These are phyloP conservation scores for Biscogniauxia sp. DNA, from an alignment of 2,329 filamentous ascomycete genomes.

Conservation along the genomic window DNA sequence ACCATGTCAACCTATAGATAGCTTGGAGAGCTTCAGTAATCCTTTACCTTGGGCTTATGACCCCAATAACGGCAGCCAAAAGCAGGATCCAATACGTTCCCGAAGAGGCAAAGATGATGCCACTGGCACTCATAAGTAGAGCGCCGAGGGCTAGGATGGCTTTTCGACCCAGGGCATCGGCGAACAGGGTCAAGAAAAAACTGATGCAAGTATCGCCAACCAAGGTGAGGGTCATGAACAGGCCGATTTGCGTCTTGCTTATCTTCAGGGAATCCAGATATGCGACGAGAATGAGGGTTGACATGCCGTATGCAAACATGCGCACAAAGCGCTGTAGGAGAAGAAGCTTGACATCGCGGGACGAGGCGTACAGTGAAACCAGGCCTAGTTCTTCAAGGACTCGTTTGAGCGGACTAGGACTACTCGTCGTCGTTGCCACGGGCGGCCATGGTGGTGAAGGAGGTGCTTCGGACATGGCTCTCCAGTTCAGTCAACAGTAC, in stretches of 20 bases:
- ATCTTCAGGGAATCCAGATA: constrained; percentile 52
- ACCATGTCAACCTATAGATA: neutral
- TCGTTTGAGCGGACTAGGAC: constrained; percentile 9
- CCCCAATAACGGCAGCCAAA: constrained; percentile 55
- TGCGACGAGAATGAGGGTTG: constrained; percentile 55
- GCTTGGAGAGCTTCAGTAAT: neutral
- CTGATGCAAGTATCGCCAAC: constrained; percentile 59
- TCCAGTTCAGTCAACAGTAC: neutral
- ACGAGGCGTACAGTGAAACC: constrained; percentile 39
- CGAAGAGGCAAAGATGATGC: constrained; percentile 51
- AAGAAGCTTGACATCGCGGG: constrained; percentile 54
- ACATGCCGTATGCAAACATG: constrained; percentile 61
- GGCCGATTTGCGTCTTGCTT: constrained; percentile 51
- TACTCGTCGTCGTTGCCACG: neutral
- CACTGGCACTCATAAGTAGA: constrained; percentile 53
- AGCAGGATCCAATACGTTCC: constrained; percentile 59
- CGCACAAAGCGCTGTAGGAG: constrained; percentile 59
- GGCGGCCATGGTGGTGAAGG: neutral
- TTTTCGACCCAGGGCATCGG: constrained; percentile 56
- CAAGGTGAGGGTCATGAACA: constrained; percentile 66
- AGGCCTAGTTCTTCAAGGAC: constrained; percentile 43
- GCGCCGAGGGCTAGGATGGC: constrained; percentile 54
- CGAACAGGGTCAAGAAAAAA: constrained; percentile 56
- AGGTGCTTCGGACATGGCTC: constrained; percentile 4
- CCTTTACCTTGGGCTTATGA: constrained; percentile 54